Evolutionary conservation across 495 filamentous ascomycete genomes (phyloP).

Genomic region (Penicillium lagena): DNA sequence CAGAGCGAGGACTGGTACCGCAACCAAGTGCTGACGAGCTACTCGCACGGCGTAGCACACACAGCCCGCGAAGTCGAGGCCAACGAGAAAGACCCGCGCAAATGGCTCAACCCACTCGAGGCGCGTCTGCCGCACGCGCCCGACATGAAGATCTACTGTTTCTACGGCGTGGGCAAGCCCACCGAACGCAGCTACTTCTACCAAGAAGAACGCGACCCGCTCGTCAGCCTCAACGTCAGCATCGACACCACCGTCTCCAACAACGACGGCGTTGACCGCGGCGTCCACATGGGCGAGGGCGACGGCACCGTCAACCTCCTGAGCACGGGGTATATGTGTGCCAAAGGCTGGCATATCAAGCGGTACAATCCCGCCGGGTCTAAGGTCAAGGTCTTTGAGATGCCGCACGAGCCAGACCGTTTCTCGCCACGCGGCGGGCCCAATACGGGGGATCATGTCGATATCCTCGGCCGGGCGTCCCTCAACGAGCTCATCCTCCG

Average conservation of each 20-base stretch:
- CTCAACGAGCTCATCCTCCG: constrained; percentile 87
- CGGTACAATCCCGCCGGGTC: constrained; percentile 85
- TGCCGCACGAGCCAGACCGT: constrained; percentile 91
- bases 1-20: constrained; percentile 82
- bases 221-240: constrained; percentile 68
- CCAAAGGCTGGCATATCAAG: constrained; percentile 83
- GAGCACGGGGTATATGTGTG: constrained; percentile 92
- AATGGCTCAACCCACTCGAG: constrained; percentile 95
- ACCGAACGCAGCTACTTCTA: constrained; percentile 93
- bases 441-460: constrained; percentile 94
- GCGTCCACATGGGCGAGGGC: constrained; percentile 87
- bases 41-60: constrained; percentile 84
- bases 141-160: constrained; percentile 93
- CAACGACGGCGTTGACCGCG: constrained; percentile 66
- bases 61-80: constrained; percentile 75
- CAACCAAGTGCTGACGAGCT: constrained; percentile 61
- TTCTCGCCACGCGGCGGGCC: constrained; percentile 89
- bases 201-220: constrained; percentile 60
- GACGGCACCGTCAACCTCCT: constrained; percentile 91
- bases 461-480: constrained; percentile 82
- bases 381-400: constrained; percentile 81
- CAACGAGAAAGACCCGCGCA: constrained; percentile 74
- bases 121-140: constrained; percentile 83
- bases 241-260: constrained; percentile 79
- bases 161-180: constrained; percentile 89